Evolutionary conservation across 805 yeast genomes (phyloP).

Genomic region (Naumovozyma castellii): DNA sequence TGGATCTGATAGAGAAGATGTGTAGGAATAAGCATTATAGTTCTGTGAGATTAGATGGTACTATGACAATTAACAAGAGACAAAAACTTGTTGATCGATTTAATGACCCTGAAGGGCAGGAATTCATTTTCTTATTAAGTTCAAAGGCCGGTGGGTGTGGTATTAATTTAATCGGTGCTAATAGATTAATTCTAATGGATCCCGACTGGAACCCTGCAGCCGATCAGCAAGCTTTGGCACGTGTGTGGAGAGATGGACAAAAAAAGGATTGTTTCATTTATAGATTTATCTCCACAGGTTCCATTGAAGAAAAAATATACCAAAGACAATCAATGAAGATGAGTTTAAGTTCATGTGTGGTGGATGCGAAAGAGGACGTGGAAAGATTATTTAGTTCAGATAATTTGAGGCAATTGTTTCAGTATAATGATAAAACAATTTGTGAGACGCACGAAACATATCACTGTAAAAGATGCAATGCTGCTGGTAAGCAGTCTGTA

Average conservation of each 20-base stretch:
- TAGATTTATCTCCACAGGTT: slow-evolving; percentile 86
- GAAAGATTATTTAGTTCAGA: slow-evolving; percentile 86
- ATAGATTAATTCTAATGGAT: slow-evolving; percentile 76
- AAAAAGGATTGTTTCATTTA: slow-evolving; percentile 93
- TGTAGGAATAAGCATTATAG: slow-evolving; percentile 74
- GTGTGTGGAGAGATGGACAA: slow-evolving; percentile 99
- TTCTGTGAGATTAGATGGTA: slow-evolving; percentile 76
- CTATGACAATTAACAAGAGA: slow-evolving; percentile 83
- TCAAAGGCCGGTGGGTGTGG: slow-evolving; percentile 99
- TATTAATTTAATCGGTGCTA: slow-evolving; percentile 92
- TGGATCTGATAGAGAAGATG: slow-evolving; percentile 80
- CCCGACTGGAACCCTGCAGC: slow-evolving; percentile 98
- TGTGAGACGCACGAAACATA: slow-evolving; percentile 93
- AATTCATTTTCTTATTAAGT: slow-evolving; percentile 79
- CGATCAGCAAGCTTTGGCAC: slow-evolving; percentile 93
- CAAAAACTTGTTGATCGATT: slow-evolving; percentile 86
- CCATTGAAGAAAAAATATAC: slow-evolving; percentile 91
- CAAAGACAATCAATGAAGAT: slow-evolving; percentile 93
- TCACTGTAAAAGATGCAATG: slow-evolving; percentile 70
- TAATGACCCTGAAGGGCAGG: slow-evolving; percentile 79
- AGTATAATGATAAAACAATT: slow-evolving; percentile 51
- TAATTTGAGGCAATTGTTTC: slow-evolving; percentile 64
- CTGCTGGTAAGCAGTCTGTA: slow-evolving; percentile 46
- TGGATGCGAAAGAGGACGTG: slow-evolving; percentile 91
- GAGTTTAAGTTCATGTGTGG: slow-evolving; percentile 89